Percentiles rank a stretch among this genome's conserved stretches.
Conservation (phyloP, 1,139 yeast genomes). For the Candida smagusa region DNA sequence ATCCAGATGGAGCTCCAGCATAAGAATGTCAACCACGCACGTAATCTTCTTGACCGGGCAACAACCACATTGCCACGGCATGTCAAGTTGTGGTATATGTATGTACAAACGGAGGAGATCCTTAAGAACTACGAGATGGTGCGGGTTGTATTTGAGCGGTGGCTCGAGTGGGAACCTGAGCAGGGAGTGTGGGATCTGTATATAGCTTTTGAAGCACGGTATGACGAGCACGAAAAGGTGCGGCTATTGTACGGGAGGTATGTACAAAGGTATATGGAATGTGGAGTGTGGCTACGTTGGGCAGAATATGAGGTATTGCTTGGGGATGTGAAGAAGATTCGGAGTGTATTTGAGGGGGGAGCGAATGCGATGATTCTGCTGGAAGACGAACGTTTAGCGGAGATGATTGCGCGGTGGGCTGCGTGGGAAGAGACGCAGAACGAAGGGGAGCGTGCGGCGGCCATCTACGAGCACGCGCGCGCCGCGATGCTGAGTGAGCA, state of each 20-base stretch:
- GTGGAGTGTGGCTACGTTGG: constrained; percentile 62
- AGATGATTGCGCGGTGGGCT: constrained; percentile 52
- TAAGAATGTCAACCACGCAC: constrained; percentile 80
- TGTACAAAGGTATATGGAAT: constrained; percentile 49
- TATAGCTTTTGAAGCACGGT: constrained; percentile 67
- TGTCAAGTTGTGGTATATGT: constrained; percentile 83
- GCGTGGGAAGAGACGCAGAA: constrained; percentile 65
- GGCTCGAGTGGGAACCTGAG: constrained; percentile 77
- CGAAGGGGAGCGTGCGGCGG: constrained; percentile 65
- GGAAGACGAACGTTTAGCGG: constrained; percentile 20
- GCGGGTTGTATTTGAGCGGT: constrained; percentile 66
- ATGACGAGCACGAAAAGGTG: constrained; percentile 56
- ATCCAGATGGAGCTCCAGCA: constrained; percentile 72
- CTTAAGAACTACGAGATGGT: constrained; percentile 63
- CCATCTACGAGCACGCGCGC: constrained; percentile 56
- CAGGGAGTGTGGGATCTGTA: constrained; percentile 73
- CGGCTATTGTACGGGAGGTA: constrained; percentile 57
- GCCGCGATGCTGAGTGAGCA: constrained; percentile 37
- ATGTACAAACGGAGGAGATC: constrained; percentile 79
- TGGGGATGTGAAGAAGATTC: constrained; percentile 33
- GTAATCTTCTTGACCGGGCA: constrained; percentile 80
- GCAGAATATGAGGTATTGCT: constrained; percentile 27
- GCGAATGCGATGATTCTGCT: constrained; percentile 47
- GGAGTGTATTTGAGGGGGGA: constrained; percentile 68
- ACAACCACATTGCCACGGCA: constrained; percentile 71